Evolutionary conservation across 1,284 basidiomycete genomes (phyloP).

Genomic region (Cryptococcus sp.): DNA sequence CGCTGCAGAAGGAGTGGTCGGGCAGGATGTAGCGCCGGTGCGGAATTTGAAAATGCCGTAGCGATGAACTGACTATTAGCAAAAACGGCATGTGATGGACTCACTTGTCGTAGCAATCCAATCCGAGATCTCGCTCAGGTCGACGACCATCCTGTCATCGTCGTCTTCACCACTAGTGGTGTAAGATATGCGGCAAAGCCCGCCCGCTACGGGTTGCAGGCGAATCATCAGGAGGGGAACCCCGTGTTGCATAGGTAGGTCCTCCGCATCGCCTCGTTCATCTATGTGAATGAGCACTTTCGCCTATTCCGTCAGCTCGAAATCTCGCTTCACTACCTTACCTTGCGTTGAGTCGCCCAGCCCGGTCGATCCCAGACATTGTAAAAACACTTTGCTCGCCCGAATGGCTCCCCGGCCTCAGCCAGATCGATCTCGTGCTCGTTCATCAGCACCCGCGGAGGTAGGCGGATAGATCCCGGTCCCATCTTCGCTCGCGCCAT

Average conservation of each 20-base stretch:
- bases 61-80: conserved; percentile 67
- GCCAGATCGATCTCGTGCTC: conserved; percentile 71
- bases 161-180: conserved; percentile 64
- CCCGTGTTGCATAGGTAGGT: conserved; percentile 68
- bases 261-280: conserved; percentile 60
- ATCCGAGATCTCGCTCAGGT: conserved; percentile 67
- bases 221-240: conserved; percentile 65
- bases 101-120: conserved; percentile 77
- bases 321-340: conserved; percentile 40
- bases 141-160: conserved; percentile 65
- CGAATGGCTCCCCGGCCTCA: conserved; percentile 60
- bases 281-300: conserved; percentile 84
- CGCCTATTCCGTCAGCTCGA: conserved; percentile 59
- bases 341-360: conserved; percentile 76
- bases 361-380: conserved; percentile 77
- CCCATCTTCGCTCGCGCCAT: conserved; percentile 65
- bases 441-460: conserved; percentile 60
- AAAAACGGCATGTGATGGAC: conserved; percentile 35
- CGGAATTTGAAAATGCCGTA: conserved; percentile 81
- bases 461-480: conserved; percentile 51
- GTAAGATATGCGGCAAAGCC: conserved; percentile 62
- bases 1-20: conserved; percentile 71
- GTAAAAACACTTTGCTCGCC: conserved; percentile 71
- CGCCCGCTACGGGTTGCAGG: conserved; percentile 76
- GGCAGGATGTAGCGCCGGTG: conserved; percentile 70